These are phyloP conservation scores for Schizonepeta tenuifolia DNA, from an alignment of 257 asterid species.

Conservation along the genomic window DNA sequence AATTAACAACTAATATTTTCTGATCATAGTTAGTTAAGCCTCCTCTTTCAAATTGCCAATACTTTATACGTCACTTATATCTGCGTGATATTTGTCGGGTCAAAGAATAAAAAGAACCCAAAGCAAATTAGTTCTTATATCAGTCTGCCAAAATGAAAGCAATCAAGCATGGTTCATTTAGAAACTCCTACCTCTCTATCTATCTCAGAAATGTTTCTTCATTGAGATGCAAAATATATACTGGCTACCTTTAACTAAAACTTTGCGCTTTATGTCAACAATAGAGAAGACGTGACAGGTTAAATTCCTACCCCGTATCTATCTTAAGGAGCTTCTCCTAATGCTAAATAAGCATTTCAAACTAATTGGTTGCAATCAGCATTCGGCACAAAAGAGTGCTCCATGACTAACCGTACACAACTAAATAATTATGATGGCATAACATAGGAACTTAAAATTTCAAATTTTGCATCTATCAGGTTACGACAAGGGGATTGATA, in stretches of 20 bases:
- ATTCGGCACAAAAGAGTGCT: background rate
- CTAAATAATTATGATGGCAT: background rate
- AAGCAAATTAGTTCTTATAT: constrained; percentile 10
- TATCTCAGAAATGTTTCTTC: background rate
- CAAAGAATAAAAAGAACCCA: background rate
- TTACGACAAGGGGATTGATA: background rate
- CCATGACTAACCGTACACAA: background rate
- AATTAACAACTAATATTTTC: constrained; percentile 10
- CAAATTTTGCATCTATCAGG: background rate
- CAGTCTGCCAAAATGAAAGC: background rate
- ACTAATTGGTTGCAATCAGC: background rate
- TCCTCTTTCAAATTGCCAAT: constrained; percentile 3
- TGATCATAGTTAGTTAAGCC: constrained; percentile 11
- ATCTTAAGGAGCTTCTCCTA: background rate
- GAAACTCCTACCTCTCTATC: background rate
- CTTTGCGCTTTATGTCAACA: background rate
- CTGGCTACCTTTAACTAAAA: background rate
- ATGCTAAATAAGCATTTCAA: no score
- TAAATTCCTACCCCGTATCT: background rate
- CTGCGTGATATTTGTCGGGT: background rate
- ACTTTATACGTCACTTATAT: background rate
- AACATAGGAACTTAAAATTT: constrained; percentile 1
- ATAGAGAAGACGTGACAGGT: background rate
- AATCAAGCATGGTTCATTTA: background rate
- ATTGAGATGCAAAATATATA: background rate